phyloP scores from a whole-genome alignment of 352 stramenopile species.

The Aphanomyces euteiches region DNA sequence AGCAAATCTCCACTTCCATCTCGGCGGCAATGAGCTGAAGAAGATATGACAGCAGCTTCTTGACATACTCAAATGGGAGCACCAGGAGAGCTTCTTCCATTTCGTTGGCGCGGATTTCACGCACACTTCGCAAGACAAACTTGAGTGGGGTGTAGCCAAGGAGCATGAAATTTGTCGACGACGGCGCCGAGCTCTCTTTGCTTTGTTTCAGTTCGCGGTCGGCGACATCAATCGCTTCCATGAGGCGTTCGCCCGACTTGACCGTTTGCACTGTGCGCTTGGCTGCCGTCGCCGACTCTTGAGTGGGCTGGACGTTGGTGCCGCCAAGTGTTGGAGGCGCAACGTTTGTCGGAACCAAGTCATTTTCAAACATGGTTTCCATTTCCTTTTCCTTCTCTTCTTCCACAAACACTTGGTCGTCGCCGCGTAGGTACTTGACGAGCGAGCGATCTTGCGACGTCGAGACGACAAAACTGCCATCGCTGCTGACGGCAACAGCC shows the following conservation, averaged over 20 bases:
- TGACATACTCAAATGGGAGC: constrained; percentile 94
- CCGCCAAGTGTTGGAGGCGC: constrained; percentile 53
- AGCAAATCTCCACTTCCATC: constrained; percentile 92
- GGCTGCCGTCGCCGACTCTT: constrained; percentile 81
- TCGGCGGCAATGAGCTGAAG: constrained; percentile 84
- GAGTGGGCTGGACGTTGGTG: constrained; percentile 38
- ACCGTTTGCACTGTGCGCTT: constrained; percentile 92
- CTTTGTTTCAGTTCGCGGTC: constrained; percentile 84
- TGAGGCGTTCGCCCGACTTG: constrained; percentile 85
- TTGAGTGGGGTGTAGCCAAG: constrained; percentile 92
- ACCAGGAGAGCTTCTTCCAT: constrained; percentile 97
- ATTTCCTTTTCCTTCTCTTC: constrained; percentile 96
- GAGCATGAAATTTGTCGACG: constrained; percentile 89
- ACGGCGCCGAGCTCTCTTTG: constrained; percentile 56
- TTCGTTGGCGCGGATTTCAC: constrained; percentile 89
- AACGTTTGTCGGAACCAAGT: constrained; percentile 78
- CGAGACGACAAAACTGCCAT: constrained; percentile 93
- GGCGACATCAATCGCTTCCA: constrained; percentile 93
- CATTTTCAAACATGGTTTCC: constrained; percentile 93
- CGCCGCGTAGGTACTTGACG: constrained; percentile 95
- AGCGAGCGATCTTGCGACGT: constrained; percentile 96
- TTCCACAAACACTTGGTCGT: constrained; percentile 96
- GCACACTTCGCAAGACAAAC: constrained; percentile 94
- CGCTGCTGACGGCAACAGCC: constrained; percentile 85
- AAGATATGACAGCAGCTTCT: constrained; percentile 91